Evolutionary conservation across 306 rosid species (phyloP), one percentile per base, ranked within the genome.

Genomic region (Erythrophleum fordii): DNA sequence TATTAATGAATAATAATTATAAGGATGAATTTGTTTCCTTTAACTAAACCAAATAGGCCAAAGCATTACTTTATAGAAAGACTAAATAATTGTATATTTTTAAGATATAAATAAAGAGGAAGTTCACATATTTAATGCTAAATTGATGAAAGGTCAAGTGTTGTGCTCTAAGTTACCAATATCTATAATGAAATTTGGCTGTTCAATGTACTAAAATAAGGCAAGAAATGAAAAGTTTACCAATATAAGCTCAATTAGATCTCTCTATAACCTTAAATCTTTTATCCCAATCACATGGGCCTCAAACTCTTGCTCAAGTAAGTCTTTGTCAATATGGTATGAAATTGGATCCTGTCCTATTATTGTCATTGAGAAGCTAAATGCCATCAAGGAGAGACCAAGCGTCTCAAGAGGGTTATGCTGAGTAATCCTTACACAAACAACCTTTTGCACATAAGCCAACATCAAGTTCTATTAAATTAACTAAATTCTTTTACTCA

Each of bases 281-380:
- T 79, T 69, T 83, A 64, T 94, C 98, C 98, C 97, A 94, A 69
- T n/a, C n/a, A 92, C 97, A 25, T 78, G 81, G 67, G 90, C 85
- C 55, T 92, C 97, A 5, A 80, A 90, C 29, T 92, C 93, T 91
- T 89, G 83, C n/a, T 94, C 98, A 51, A 48, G n/a, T n/a, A n/a
- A n/a, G n/a, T n/a, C n/a, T n/a, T n/a, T n/a, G n/a, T n/a, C n/a
- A n/a, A n/a, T n/a, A n/a, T n/a, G n/a, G n/a, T n/a, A n/a, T n/a
- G n/a, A n/a, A n/a, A n/a, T n/a, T n/a, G n/a, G n/a, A n/a, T n/a
- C n/a, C n/a, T n/a, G n/a, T n/a, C n/a, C n/a, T n/a, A n/a, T n/a
- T n/a, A n/a, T n/a, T n/a, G n/a, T n/a, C n/a, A n/a, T n/a, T n/a
- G n/a, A n/a, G n/a, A n/a, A n/a, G n/a, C n/a, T n/a, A n/a, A n/a